A percentile compares a stretch with the other conserved stretches of the same genome.
Conservation (phyloP, 2,329 filamentous ascomycete genomes). For the Tolypocladium sp. region DNA sequence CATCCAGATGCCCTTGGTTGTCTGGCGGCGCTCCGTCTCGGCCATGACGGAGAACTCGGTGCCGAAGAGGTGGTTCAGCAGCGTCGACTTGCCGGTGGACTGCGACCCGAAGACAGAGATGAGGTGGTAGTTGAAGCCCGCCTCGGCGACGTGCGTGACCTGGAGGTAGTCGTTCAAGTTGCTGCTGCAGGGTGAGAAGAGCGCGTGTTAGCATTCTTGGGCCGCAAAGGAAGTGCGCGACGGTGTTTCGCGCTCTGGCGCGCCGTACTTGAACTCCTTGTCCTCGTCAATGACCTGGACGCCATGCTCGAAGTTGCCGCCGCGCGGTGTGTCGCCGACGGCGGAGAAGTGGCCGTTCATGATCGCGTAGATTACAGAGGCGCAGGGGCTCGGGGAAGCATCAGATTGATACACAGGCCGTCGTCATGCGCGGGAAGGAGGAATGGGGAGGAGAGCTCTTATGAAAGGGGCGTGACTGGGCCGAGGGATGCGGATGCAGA, state of each 20-base stretch:
- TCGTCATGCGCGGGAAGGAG: background rate
- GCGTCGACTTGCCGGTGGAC: conserved; percentile 95
- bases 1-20: conserved; percentile 99
- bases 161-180: conserved; percentile 76
- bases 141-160: conserved; percentile 68
- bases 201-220: conserved; percentile 7
- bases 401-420: background rate
- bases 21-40: conserved; percentile 87
- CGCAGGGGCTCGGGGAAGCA: conserved; percentile 3
- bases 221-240: background rate
- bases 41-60: conserved; percentile 98
- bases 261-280: conserved; percentile 83
- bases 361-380: conserved; percentile 12
- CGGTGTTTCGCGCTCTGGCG: background rate
- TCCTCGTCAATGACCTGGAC: conserved; percentile 89
- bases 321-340: conserved; percentile 55
- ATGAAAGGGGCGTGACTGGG: background rate
- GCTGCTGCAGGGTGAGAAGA: conserved; percentile 38
- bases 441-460: background rate
- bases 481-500: background rate
- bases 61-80: conserved; percentile 91
- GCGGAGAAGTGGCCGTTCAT: conserved; percentile 79
- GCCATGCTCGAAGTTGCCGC: conserved; percentile 75
- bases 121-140: conserved; percentile 98
- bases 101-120: conserved; percentile 98